Evolutionary conservation across 495 filamentous ascomycete genomes (phyloP), one percentile per base, ranked within the genome.

Genomic region (Penicillium riverlandense): DNA sequence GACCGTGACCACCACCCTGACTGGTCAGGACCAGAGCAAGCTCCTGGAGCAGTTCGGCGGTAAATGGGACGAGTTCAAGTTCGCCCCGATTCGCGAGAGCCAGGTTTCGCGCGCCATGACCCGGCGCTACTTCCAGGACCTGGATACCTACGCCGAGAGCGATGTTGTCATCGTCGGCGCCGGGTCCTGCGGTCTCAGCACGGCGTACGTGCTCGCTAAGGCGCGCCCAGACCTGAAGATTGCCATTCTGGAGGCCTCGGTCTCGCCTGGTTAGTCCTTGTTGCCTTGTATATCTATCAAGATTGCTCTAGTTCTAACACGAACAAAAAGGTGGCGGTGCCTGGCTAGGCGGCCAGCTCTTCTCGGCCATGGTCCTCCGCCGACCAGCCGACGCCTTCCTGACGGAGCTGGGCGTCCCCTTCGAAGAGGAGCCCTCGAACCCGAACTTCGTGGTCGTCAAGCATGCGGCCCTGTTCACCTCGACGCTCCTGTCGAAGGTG

Each of bases 71-170:
- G 66, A 73, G 59, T 95, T 94, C 72, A 75, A 75, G 50, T 94
- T 95, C 64, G 74, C 80, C 46, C 83, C 85, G 34, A 94, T 95
- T 69, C 82, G 89, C 57, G 89, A 95, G 78, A 84, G 79, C 51
- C 85, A 89, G 63, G 88, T 95, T 63, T 87, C 85, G 27, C 86
- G 89, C 43, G 88, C 88, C 63, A 95, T 95, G 88, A 88, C 85
- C 48, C 79, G 85, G 34, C 86, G 88, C 61, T 95, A 94, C 79
- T 94, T 92, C 62, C 70, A 79, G 49, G 89, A 95, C 67, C 75
- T 95, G 44, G 85, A 95, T 76, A 78, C 71, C 58, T 91, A 92
- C 58, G 86, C 88, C 60, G 89, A 95, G 70, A 84, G 83, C 49
- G 89, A 95, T 72, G 82, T 94, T 57, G 87, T 92, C 67, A 92